Percentiles rank a stretch among this genome's conserved stretches.
Evolutionary conservation across 2,329 filamentous ascomycete species (phyloP).

Genomic region (Colletotrichum incanum): DNA sequence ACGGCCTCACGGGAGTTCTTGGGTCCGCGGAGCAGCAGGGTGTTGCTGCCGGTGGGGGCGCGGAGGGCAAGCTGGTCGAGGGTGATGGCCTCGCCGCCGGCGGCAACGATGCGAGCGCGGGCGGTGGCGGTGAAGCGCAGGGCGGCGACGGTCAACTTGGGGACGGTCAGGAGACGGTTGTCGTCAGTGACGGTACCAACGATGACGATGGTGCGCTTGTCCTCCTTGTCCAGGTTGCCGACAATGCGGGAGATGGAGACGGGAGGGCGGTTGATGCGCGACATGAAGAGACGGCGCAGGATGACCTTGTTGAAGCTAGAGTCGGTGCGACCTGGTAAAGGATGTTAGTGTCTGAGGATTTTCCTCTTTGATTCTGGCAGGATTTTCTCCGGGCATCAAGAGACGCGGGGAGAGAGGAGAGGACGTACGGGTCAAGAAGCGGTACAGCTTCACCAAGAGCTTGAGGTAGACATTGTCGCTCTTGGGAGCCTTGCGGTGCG

Average conservation of each 20-base stretch:
- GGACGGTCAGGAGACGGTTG: constrained; percentile 91
- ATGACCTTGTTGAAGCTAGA: constrained; percentile 99
- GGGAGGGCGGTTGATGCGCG: constrained; percentile 96
- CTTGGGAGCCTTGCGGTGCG: constrained; percentile 95
- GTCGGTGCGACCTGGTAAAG: constrained; percentile 86
- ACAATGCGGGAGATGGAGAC: constrained; percentile 94
- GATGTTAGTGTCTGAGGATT: neutral
- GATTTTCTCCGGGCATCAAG: neutral
- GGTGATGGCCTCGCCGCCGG: constrained; percentile 95
- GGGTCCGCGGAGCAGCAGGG: constrained; percentile 94
- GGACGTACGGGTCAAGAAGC: constrained; percentile 92
- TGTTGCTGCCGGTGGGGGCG: constrained; percentile 96
- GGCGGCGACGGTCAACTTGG: constrained; percentile 94
- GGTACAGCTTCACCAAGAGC: constrained; percentile 98
- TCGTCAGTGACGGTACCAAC: constrained; percentile 98
- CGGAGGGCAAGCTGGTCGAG: constrained; percentile 97
- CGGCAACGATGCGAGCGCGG: constrained; percentile 92
- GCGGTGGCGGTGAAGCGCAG: constrained; percentile 97
- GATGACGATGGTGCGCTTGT: constrained; percentile 91
- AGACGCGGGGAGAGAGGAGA: no score
- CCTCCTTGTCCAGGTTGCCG: constrained; percentile 76
- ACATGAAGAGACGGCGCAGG: constrained; percentile 98
- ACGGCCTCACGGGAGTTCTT: constrained; percentile 98
- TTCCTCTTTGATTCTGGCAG: neutral
- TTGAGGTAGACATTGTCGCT: constrained; percentile 98